Evolutionary conservation across 1,284 basidiomycete species (phyloP), one percentile per base, ranked within the genome.

Genomic region (Microbotryum intermedium): DNA sequence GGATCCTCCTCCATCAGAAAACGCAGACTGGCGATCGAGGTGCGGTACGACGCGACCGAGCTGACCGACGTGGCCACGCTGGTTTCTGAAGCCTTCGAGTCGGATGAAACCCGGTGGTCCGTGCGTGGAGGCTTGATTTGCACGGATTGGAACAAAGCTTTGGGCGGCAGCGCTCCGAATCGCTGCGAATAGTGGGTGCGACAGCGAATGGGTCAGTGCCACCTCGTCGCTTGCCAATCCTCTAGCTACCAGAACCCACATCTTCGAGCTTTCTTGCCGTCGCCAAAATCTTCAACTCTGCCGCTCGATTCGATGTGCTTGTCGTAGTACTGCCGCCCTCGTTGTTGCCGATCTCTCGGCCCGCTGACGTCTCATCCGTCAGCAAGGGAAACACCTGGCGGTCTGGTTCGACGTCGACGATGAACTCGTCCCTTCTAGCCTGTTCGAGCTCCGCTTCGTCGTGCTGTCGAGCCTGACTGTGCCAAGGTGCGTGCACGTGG

Each of bases 251-350:
- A 39, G 6, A 21, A 51, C 63, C 30, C 43, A 61, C 64, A 29
- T 59, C 61, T 49, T 66, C 64, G 9, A 66, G 54, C 39, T 66
- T 66, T n/a, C 64, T 53, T 20, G 64, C 64, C 39, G 43, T 63
- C 26, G 54, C 44, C 28, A 66, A 46, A 26, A 42, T 53, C 2
- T 59, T 59, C 1, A 66, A 52, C 11, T 39, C 26, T 45, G 2
- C 46, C 42, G 42, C 39, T 6, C n/a, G 6, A 25, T 26, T 29
- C 6, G 10, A 20, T n/a, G 25, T 11, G 13, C 43, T 43, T n/a
- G 20, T 23, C 47, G 20, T 6, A 30, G 16, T 29, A 21, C 26
- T 21, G 21, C 25, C 48, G 1, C 25, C 21, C 16, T 4, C 20
- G n/a, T 20, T 9, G 3, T 6, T n/a, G 30, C 34, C 48, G 42